Percentiles rank a stretch among this genome's conserved stretches.
Conservation (phyloP, 345 rosid species). For the Dimocarpus longan region DNA sequence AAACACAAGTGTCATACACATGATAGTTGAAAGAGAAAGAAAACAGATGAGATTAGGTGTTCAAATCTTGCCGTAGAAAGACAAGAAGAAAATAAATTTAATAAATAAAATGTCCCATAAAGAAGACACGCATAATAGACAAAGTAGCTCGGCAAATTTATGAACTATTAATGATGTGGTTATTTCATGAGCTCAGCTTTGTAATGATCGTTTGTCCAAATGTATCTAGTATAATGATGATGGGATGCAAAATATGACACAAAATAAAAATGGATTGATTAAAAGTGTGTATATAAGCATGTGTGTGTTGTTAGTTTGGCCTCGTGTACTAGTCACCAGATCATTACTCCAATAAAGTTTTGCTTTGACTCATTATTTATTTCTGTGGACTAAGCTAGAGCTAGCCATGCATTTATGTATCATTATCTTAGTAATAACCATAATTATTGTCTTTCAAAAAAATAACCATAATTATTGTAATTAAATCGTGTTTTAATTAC, state of each 20-base stretch:
- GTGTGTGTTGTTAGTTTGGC: conserved; percentile 27
- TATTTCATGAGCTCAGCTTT: conserved; percentile 38
- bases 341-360: conserved; percentile 32
- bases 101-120: not conserved
- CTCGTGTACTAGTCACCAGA: conserved; percentile 42
- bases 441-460: too few species aligned
- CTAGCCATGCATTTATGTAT: conserved; percentile 32
- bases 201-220: conserved; percentile 29
- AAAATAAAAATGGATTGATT: not conserved
- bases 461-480: not conserved
- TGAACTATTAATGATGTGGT: conserved; percentile 38
- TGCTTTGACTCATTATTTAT: conserved; percentile 40
- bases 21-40: not conserved
- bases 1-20: conserved; percentile 1
- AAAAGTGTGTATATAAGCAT: conserved; percentile 16
- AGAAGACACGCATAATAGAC: conserved; percentile 32
- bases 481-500: conserved; percentile 28
- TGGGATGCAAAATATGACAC: not conserved
- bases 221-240: conserved; percentile 29
- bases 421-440: not conserved
- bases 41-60: conserved; percentile 3
- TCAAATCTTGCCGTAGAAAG: not conserved
- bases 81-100: not conserved
- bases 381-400: conserved; percentile 24
- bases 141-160: conserved; percentile 28